Evolutionary conservation across 2,329 filamentous ascomycete genomes (phyloP).

Genomic region (Tolypocladium paradoxum): DNA sequence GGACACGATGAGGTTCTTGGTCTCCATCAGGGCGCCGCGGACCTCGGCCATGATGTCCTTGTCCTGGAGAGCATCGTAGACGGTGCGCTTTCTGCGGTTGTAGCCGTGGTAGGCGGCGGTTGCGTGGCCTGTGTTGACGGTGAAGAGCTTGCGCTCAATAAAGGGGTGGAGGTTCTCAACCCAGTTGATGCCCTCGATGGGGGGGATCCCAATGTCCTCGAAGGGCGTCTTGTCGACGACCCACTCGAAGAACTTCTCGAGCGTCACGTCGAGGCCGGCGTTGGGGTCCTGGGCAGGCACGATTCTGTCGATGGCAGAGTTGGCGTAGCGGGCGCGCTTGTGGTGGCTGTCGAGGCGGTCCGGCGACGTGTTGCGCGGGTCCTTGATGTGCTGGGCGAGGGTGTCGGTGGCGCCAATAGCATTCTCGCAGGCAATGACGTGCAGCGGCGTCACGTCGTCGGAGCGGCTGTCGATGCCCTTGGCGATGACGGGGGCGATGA

Average conservation of each 20-base stretch:
- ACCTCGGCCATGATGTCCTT: constrained; percentile 71
- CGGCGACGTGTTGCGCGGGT: constrained; percentile 58
- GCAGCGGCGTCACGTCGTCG: constrained; percentile 53
- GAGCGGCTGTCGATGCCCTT: constrained; percentile 79
- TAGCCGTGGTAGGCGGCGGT: constrained; percentile 94
- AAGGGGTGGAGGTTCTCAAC: constrained; percentile 85
- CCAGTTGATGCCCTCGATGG: constrained; percentile 84
- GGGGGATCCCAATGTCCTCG: constrained; percentile 50
- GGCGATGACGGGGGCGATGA: constrained; percentile 90
- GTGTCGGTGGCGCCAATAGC: constrained; percentile 90
- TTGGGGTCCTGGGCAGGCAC: constrained; percentile 79
- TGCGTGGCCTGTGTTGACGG: constrained; percentile 96
- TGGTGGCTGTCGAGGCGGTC: constrained; percentile 58
- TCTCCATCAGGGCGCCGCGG: constrained; percentile 71
- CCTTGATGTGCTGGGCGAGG: constrained; percentile 70
- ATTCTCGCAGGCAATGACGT: constrained; percentile 97
- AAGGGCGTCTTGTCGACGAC: constrained; percentile 87
- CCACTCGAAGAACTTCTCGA: constrained; percentile 99
- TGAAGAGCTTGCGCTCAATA: constrained; percentile 99
- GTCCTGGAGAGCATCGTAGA: constrained; percentile 82
- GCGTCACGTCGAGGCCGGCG: constrained; percentile 78
- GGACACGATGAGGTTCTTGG: constrained; percentile 70
- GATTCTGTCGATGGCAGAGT: constrained; percentile 97
- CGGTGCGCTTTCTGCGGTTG: constrained; percentile 72
- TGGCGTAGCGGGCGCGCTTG: constrained; percentile 78